Percentiles rank a stretch among this genome's conserved stretches.
phyloP scores from a whole-genome alignment of 345 rosid species.

The Eutrema yunnanense region DNA sequence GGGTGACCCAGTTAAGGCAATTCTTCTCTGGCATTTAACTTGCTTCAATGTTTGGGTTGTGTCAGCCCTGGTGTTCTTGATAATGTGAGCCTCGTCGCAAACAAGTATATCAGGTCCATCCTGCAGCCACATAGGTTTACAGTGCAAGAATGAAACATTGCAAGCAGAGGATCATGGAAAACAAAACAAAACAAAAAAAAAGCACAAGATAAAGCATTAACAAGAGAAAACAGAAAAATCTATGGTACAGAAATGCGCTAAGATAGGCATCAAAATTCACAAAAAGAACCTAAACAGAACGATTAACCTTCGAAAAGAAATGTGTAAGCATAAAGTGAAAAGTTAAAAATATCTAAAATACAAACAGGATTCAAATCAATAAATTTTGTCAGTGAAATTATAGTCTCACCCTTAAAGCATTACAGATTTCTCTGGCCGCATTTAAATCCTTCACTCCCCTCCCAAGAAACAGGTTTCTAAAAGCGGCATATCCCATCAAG shows the following conservation, averaged over 20 bases:
- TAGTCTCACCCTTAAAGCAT: slow-evolving; percentile 72
- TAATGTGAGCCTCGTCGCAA: slow-evolving; percentile 97
- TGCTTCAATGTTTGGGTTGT: slow-evolving; percentile 96
- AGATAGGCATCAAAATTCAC: not conserved
- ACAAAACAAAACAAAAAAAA: not conserved
- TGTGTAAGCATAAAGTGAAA: not conserved
- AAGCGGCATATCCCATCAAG: slow-evolving; percentile 84
- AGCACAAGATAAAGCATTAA: not conserved
- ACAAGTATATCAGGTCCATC: slow-evolving; percentile 99
- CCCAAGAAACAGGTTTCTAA: slow-evolving; percentile 87
- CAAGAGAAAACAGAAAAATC: not conserved
- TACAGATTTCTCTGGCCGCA: slow-evolving; percentile 61
- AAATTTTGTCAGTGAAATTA: not conserved
- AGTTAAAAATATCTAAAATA: not conserved
- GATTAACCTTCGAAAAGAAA: not conserved
- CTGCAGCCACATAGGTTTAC: slow-evolving; percentile 36
- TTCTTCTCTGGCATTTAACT: slow-evolving; percentile 96
- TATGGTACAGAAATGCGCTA: not conserved
- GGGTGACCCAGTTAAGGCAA: slow-evolving; percentile 99
- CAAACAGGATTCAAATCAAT: not conserved
- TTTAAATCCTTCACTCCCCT: slow-evolving; percentile 70
- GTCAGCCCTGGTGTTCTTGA: slow-evolving; percentile 95
- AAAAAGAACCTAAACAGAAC: not conserved
- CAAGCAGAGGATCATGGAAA: not conserved
- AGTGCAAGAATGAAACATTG: slow-evolving; percentile 12